Evolutionary conservation across 2,329 filamentous ascomycete species (phyloP), one percentile per base, ranked within the genome.

Genomic region (Beauveria scarabaeidicola): DNA sequence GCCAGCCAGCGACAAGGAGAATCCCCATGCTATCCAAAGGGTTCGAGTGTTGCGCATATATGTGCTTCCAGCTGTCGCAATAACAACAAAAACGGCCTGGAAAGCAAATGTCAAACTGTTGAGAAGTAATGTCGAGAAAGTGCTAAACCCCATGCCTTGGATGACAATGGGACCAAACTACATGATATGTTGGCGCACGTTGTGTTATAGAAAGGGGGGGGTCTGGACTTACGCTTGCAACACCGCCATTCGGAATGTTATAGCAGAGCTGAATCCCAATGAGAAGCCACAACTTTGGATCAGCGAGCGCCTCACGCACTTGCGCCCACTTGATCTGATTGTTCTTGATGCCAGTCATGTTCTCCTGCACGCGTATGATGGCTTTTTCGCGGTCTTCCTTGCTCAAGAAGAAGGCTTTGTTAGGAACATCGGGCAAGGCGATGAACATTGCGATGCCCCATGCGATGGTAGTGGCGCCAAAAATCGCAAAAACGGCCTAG

Each of bases 321-420:
- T 69, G 67, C 2, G 52, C 32, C 62, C 66, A 65, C 52, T 69
- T 67, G 29, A 67, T 64, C 21, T 62, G 52, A 64, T 69, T 67
- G 56, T 67, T 72, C 61, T 71, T 69, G 23, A 73, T 69, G 6
- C 72, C 71, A 1, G 72, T 74, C 64, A 68, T 69, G 63, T 73
- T 72, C 5, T 65, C 65, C 38, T 68, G 63, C 21, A 74, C 66
- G 1, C 72, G 67, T 3, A 60, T n/a, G 19, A 44, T 67, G 5
- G 71, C 71, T 27, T 69, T 67, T 13, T 61, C 60, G 1, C 68
- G 65, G 47, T 74, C 72, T 17, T 64, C 59, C 6, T 55, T 51
- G 17, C 38, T 67, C 11, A 72, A 61, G 17, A 71, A 68, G 63
- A 67, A 66, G 1, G 69, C 67, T 19, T 68, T 65, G 56, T 62